Evolutionary conservation across 805 yeast species (phyloP), one percentile per base, ranked within the genome.

Genomic region (Grigorovia transvaalensis): DNA sequence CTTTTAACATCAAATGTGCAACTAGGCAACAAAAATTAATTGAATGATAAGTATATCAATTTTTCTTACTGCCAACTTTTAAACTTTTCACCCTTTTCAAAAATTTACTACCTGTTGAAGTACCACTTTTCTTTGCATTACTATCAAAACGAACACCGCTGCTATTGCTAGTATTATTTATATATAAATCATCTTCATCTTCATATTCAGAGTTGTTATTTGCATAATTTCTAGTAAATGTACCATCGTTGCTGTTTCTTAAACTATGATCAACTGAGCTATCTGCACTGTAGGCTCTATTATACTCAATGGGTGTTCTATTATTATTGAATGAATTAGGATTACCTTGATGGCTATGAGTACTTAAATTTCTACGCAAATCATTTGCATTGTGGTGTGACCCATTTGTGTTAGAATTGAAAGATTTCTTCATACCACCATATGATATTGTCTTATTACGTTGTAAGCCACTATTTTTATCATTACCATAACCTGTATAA

Each of bases 41-140:
- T 23, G 6, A 23, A 23, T 23, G 27, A 23, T n/a, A 23, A 23
- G 27, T 23, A 18, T 7, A 27, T 50, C 19, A 54, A 42, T 47
- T 44, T 23, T 50, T 53, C 47, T 46, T 58, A 45, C 62, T 62
- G 9, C 86, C 81, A 44, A 88, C 96, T 68, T 87, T 87, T 71
- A 90, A 77, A 72, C 95, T 87, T 70, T 85, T 88, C 46, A 90
- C 96, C 65, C 97, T 82, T 63, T 84, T 82, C 62, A 90, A 71
- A 55, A 90, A 74, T 4, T 87, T 82, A 51, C 75, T 78, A 6
- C 80, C 79, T 23, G 66, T 57, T 0, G 68, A 61, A 15, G 18
- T 38, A 45, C 27, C 27, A 23, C 56, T 61, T 55, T 66, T 64
- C 51, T 61, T 60, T 9, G 61, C 51, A 29, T 50, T 60, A 40